Base-by-base conservation (phyloP, 345 rosid species). In the Syzygium aromaticum region DNA sequence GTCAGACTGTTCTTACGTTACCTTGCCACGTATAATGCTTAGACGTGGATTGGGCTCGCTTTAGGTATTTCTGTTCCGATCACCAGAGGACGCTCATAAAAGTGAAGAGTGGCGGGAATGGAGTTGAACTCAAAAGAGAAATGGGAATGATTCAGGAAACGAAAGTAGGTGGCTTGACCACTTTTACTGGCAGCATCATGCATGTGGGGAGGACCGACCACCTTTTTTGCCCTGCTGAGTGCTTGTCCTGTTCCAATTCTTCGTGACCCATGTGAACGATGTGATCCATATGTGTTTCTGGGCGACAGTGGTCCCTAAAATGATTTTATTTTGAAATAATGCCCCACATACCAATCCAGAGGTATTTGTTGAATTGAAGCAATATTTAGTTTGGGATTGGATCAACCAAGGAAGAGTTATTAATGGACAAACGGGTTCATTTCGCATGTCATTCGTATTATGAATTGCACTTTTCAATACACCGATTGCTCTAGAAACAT, bases 381-480 rank as follows among this genome's bases (percentile, higher is more conserved):
- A 33, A 10, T 33, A 33, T 13, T 27, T 15, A 27, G 33, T 7
- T 12, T 33, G 25, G 46, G 2, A 19, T 73, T 1, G 80, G 14
- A 73, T 2, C 7, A 2, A 33, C 22, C 8, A 2, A 73, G 49
- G 25, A 73, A 33, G 49, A 73, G 78, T 30, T 30, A 73, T 33
- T 38, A 33, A 33, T 9, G 46, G 49, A 22, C 38, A 2, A 67
- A 67, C 8, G 46, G 80, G 13, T 73, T 73, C 80, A 6, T 5
- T 19, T 17, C 7, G 1, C 7, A 0, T 19, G 49, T 73, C 9
- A 33, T 19, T 8, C 13, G 1, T 17, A 33, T 73, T 1, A 9
- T 33, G 80, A 19, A 17, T 33, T 33, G 25, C 12, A 33, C 78
- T 67, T 64, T 30, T 64, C 77, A 64, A 16, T 64, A 3, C 2